Evolutionary conservation across 129 eudicot genomes (phyloP).

Genomic region (Deinandra increscens): DNA sequence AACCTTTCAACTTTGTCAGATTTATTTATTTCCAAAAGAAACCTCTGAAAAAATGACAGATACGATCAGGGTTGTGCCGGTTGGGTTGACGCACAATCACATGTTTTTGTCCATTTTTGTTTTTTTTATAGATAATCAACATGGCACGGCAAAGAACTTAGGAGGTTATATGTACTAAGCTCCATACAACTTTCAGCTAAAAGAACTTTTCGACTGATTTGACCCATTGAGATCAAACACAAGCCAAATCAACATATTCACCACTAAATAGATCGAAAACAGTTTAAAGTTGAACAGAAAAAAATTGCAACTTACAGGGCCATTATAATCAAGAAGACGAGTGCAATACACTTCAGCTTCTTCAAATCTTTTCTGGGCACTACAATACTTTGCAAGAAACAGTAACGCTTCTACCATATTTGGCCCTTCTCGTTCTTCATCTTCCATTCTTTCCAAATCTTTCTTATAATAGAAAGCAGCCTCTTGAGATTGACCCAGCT

Average conservation of each 20-base stretch:
- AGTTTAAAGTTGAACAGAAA: background rate
- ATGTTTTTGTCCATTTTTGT: background rate
- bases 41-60: background rate
- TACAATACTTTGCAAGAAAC: constrained; percentile 66
- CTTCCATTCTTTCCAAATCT: constrained; percentile 96
- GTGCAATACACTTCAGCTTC: constrained; percentile 90
- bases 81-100: background rate
- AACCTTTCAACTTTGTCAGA: constrained; percentile 13
- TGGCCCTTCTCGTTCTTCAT: constrained; percentile 85
- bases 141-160: background rate
- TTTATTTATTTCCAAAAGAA: background rate
- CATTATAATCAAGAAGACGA: constrained; percentile 82
- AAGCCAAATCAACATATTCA: background rate
- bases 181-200: background rate
- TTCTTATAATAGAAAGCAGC: constrained; percentile 84
- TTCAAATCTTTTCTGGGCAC: constrained; percentile 55
- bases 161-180: background rate
- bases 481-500: constrained; percentile 61
- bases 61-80: background rate
- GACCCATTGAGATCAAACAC: background rate
- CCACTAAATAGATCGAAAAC: background rate
- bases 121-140: background rate
- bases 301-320: constrained; percentile 67
- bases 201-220: background rate
- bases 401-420: constrained; percentile 80